These are phyloP conservation scores for Rhizophlyctis rosea DNA, from an alignment of 192 early-diverging fungal species.

Conservation along the genomic window DNA sequence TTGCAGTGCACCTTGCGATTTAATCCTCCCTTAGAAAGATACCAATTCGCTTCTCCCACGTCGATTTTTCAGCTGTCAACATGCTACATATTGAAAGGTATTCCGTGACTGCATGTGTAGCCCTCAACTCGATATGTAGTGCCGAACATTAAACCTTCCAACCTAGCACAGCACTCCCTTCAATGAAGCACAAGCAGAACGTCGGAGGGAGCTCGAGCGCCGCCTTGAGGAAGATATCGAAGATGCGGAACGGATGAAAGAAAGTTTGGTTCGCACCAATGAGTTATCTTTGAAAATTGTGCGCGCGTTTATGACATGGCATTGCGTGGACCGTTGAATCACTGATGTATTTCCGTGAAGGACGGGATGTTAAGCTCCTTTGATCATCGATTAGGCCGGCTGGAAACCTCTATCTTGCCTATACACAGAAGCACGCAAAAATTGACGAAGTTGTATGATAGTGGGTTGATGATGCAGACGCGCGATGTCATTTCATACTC, in stretches of 20 bases:
- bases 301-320: not conserved
- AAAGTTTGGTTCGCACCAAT: constrained; percentile 48
- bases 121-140: no score
- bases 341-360: constrained; percentile 32
- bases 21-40: no score
- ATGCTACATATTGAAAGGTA: no score
- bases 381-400: constrained; percentile 64
- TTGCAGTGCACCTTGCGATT: no score
- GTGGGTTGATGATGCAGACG: constrained; percentile 39
- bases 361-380: constrained; percentile 69
- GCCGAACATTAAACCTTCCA: no score
- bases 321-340: not conserved
- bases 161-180: not conserved
- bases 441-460: constrained; percentile 68
- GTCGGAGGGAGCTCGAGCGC: constrained; percentile 33
- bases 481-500: constrained; percentile 3
- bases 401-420: constrained; percentile 76
- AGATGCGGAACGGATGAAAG: constrained; percentile 50
- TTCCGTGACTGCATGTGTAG: no score
- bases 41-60: no score
- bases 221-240: constrained; percentile 39
- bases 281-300: constrained; percentile 54
- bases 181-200: constrained; percentile 22
- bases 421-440: constrained; percentile 75
- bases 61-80: no score